Conservation (phyloP, 2,329 filamentous ascomycete species). For the Trichoderma citrinoviride region DNA sequence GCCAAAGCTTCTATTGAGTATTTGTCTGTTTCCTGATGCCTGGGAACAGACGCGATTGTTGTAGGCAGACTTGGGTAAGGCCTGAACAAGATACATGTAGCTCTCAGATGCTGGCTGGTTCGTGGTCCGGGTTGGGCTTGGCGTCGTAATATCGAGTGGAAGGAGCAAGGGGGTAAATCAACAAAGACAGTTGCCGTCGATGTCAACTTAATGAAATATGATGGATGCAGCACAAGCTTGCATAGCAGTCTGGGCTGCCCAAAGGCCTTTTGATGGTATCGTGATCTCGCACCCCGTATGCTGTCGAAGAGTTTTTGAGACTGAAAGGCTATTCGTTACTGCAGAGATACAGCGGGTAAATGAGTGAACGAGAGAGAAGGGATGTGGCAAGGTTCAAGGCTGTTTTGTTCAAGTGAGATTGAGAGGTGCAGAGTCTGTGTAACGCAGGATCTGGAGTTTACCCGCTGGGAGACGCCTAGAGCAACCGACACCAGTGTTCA, state of each 20-base stretch:
- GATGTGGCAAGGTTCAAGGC: too few relatives aligned
- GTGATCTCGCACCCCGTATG: not conserved
- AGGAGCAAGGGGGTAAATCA: not conserved
- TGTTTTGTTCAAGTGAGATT: not conserved
- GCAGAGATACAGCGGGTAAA: not conserved
- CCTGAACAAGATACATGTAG: too few relatives aligned
- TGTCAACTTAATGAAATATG: not conserved
- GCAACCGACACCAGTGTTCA: not conserved
- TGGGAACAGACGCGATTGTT: too few relatives aligned
- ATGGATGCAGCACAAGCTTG: too few relatives aligned
- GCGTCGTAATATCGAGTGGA: not conserved
- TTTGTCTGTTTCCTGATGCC: too few relatives aligned
- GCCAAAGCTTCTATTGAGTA: too few relatives aligned
- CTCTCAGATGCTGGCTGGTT: too few relatives aligned
- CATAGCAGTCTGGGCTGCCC: too few relatives aligned
- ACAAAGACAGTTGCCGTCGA: not conserved
- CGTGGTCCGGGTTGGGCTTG: not conserved
- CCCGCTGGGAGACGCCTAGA: not conserved
- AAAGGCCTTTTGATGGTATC: not conserved
- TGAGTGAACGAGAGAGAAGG: not conserved
- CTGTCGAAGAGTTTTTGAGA: not conserved
- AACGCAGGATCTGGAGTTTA: not conserved
- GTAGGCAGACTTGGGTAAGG: too few relatives aligned
- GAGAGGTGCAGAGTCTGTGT: not conserved
- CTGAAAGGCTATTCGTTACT: not conserved